Base-by-base conservation (phyloP, 495 filamentous ascomycete genomes). In the Aspergillus asperescens region DNA sequence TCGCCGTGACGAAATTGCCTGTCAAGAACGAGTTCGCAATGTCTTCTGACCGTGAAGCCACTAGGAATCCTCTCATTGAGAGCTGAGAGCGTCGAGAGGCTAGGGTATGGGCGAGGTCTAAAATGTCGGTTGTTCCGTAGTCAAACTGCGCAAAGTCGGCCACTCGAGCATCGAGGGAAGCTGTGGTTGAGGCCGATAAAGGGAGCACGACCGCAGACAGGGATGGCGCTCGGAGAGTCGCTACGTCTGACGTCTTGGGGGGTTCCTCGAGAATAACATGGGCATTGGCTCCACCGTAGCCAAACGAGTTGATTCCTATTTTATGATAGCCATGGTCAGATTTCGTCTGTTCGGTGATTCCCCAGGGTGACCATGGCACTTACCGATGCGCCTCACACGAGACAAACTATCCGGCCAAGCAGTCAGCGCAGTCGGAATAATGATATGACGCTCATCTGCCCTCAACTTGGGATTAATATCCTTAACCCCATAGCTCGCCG, bases 401-500 rank as follows among this genome's bases (percentile, higher is more conserved):
- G n/a, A n/a, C n/a, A n/a, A n/a, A 1, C 19, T 29, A 1, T 5
- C 15, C 1, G 49, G 49, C 49, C 49, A 51, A 16, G 1, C 18
- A 1, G 19, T 25, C 0, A 19, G 1, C 27, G 43, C 38, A 1
- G 35, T 5, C 3, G 49, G 49, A 1, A 51, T 39, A 3, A 28
- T 15, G n/a, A 50, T 13, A 5, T 12, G n/a, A 52, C 52, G 7
- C 52, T 51, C 24, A 62, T 50, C 45, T 82, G 4, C 32, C 38
- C 24, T 18, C 48, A 43, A 49, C 2, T 62, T 60, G 5, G 67
- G 68, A 37, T 72, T 73, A 0, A 59, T 68, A 0, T n/a, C 48
- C 0, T 40, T 13, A 45, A 70, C 68, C 7, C 61, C 60, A 9
- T 69, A 58, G 24, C 69, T 72, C 0, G 69, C 62, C 1, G 67